phyloP scores from a whole-genome alignment of 257 asterid genomes.

The Nicotiana knightiana region DNA sequence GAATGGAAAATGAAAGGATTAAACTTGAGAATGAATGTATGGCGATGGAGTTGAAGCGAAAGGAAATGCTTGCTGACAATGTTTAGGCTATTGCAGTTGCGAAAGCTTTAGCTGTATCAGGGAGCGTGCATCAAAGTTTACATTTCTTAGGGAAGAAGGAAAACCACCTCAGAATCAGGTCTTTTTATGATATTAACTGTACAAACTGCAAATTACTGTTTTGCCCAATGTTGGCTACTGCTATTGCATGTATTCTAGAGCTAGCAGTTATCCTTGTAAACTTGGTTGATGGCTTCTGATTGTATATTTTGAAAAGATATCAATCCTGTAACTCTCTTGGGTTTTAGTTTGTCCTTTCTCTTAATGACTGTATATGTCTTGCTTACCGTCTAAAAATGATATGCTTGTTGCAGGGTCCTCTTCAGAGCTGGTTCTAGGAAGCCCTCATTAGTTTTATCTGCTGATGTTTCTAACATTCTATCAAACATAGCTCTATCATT shows the following conservation, averaged over 20 bases:
- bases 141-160: neutral
- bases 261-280: neutral
- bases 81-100: neutral
- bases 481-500: neutral
- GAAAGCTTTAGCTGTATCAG: neutral
- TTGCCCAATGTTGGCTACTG: neutral
- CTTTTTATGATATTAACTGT: neutral
- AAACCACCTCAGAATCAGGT: neutral
- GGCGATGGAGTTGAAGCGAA: constrained; percentile 33
- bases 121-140: neutral
- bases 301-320: neutral
- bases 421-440: neutral
- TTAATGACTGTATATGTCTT: neutral
- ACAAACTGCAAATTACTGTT: neutral
- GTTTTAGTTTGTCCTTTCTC: neutral
- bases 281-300: neutral
- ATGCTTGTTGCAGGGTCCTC: neutral
- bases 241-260: neutral
- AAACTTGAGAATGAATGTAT: constrained; percentile 38
- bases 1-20: constrained; percentile 37
- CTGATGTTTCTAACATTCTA: neutral
- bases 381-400: neutral
- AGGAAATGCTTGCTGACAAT: constrained; percentile 26
- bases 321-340: neutral
- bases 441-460: neutral